Base-by-base conservation (phyloP, 306 rosid genomes). In the Sesbania bispinosa region DNA sequence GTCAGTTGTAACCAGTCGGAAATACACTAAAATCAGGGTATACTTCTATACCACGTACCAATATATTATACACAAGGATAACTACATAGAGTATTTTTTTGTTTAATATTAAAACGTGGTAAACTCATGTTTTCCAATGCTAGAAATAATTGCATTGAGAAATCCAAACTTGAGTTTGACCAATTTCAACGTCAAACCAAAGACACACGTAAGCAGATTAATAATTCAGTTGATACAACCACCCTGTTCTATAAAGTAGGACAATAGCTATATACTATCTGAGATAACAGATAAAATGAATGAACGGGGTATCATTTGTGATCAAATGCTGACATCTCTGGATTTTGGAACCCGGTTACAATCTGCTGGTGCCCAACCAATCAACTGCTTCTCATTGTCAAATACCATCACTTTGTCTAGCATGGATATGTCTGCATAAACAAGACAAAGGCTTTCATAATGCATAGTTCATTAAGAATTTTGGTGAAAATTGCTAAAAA, bases 341-440 rank as follows among this genome's bases (percentile, higher is more conserved):
- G 92, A 76, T 74, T 81, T 93, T 24, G 97, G 93, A 58, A 81
- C 59, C 53, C 75, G 78, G 68, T 87, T 87, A 66, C 98, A 93
- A 24, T 77, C 86, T 39, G 85, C 82, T 0, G 86, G 64, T 29
- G 78, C 74, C 98, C 98, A 93, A 65, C 98, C 97, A 32, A 90
- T 88, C 79, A 77, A 41, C 65, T 88, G 87, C 83, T 84, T 87
- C 52, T 93, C 97, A 35, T 93, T 93, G 83, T 93, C 89, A 62
- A 75, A 93, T 11, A 88, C 77, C 85, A 90, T 81, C 84, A 90
- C 79, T 83, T 87, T 93, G 79, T 87, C 89, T 71, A 77, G 92
- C 97, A 90, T 90, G 42, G 97, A 90, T 78, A 93, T 83, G 80
- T 82, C 86, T 82, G 86, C 86, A 73, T 62, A 46, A 67, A 73